A percentile compares a stretch with the other conserved stretches of the same genome.
Evolutionary conservation across 345 rosid species (phyloP).

Genomic region (Salix caprea): DNA sequence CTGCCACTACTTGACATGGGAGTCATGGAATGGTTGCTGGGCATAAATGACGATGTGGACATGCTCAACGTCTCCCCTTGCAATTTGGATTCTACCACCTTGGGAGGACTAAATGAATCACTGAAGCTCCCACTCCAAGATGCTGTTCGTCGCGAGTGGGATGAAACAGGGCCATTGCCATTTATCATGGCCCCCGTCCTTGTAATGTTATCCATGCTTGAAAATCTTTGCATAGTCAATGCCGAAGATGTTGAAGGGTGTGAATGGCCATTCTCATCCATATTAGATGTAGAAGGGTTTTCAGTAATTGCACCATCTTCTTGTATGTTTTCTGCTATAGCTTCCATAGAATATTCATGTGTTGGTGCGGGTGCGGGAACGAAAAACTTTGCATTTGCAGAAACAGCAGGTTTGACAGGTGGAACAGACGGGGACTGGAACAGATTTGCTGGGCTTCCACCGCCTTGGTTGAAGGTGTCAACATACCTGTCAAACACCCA

Average conservation of each 20-base stretch:
- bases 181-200: conserved; percentile 24
- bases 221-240: conserved; percentile 52
- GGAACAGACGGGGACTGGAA: conserved; percentile 68
- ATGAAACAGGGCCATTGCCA: conserved; percentile 21
- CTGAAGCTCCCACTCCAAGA: conserved; percentile 83
- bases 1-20: conserved; percentile 43
- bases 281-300: conserved; percentile 37
- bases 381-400: conserved; percentile 76
- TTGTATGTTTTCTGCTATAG: conserved; percentile 44
- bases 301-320: conserved; percentile 37
- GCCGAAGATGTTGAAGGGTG: conserved; percentile 37
- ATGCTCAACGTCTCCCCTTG: conserved; percentile 36
- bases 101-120: conserved; percentile 36
- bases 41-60: conserved; percentile 36
- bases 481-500: conserved; percentile 51
- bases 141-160: conserved; percentile 61
- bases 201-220: conserved; percentile 63
- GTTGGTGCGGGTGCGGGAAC: conserved; percentile 53
- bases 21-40: conserved; percentile 18
- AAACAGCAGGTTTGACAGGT: conserved; percentile 59
- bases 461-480: conserved; percentile 73
- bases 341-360: conserved; percentile 44
- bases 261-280: conserved; percentile 24
- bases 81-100: conserved; percentile 27
- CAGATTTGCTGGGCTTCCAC: conserved; percentile 44